Conservation (phyloP, 805 yeast species). For the Wickerhamiella allomyrinae region DNA sequence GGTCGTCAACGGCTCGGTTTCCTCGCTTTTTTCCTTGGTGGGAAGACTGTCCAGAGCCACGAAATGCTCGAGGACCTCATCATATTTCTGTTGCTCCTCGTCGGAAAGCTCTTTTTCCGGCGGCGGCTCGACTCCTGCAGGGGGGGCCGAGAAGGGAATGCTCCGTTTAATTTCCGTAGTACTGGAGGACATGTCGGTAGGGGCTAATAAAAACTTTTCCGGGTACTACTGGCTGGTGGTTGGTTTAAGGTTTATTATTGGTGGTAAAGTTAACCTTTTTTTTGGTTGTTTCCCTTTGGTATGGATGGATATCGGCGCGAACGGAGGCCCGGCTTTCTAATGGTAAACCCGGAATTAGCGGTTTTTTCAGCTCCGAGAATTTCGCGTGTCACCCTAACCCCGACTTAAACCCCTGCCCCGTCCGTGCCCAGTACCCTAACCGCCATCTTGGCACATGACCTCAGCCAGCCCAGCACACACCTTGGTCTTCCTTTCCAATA, state of each 20-base stretch:
- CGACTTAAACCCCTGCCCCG: neutral
- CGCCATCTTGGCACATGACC: neutral
- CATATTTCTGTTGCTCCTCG: slow-evolving; percentile 47
- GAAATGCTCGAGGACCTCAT: slow-evolving; percentile 50
- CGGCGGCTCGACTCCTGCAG: slow-evolving; percentile 38
- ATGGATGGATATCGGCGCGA: neutral
- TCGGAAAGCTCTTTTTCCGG: slow-evolving; percentile 32
- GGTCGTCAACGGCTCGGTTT: slow-evolving; percentile 27
- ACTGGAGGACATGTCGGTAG: too few relatives aligned
- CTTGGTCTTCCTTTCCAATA: neutral
- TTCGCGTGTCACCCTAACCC: too few relatives aligned
- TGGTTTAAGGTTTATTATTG: too few relatives aligned
- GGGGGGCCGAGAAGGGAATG: slow-evolving; percentile 44
- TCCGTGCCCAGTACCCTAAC: neutral
- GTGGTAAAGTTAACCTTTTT: too few relatives aligned
- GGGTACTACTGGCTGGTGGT: too few relatives aligned
- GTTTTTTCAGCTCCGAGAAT: too few relatives aligned
- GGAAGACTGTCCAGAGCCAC: slow-evolving; percentile 33
- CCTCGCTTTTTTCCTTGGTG: slow-evolving; percentile 29
- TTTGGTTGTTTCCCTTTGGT: neutral
- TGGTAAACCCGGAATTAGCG: neutral
- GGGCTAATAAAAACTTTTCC: too few relatives aligned
- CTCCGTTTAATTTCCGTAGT: slow-evolving; percentile 3
- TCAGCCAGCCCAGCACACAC: too few relatives aligned
- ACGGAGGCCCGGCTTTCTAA: neutral